Conservation (phyloP, 2,329 filamentous ascomycete species). For the Colletotrichum cordylinicola region DNA sequence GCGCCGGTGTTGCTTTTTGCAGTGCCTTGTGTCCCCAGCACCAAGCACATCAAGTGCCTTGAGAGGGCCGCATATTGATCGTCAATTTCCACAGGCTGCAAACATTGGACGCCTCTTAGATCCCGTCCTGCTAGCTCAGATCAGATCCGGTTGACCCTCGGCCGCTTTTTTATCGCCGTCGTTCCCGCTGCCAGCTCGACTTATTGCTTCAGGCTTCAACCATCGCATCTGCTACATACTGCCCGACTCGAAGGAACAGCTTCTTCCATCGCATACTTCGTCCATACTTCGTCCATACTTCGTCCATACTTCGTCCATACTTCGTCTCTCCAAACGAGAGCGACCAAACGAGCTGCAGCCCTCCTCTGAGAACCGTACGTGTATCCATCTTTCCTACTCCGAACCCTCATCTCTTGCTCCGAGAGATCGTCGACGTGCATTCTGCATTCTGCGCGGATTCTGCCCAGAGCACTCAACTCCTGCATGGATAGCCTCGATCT, state of each 20-base stretch:
- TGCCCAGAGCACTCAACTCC: neutral
- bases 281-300: neutral
- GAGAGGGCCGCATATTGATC: slow-evolving; percentile 11
- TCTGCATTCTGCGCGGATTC: neutral
- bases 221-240: neutral
- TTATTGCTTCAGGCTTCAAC: neutral
- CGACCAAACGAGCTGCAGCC: neutral
- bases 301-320: neutral
- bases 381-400: neutral
- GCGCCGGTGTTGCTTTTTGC: slow-evolving; percentile 2
- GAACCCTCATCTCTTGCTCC: neutral
- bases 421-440: neutral
- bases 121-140: slow-evolving; percentile 9
- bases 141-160: slow-evolving; percentile 9
- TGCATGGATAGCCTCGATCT: neutral
- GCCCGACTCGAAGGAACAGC: neutral
- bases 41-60: neutral
- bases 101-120: slow-evolving; percentile 22
- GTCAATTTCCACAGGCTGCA: slow-evolving; percentile 19
- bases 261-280: neutral
- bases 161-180: slow-evolving; percentile 2
- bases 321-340: neutral
- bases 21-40: neutral
- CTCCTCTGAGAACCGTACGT: neutral
- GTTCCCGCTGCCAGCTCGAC: slow-evolving; percentile 1